Conservation (phyloP, 2,329 filamentous ascomycete species). For the Eurotiales sp. region DNA sequence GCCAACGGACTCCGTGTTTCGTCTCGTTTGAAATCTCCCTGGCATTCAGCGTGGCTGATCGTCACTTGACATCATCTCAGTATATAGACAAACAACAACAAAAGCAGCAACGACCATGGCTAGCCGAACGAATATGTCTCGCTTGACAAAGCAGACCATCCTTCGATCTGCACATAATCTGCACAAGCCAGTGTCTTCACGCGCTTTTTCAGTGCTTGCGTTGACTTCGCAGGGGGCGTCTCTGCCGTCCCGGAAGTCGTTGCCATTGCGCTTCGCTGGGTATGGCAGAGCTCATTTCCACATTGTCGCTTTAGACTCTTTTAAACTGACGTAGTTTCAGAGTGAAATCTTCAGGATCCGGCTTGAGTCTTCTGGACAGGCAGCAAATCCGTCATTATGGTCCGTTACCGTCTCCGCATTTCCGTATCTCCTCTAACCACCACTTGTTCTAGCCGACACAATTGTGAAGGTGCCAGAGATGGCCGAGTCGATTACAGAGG, state of each 20-base stretch:
- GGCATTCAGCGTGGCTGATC: not conserved
- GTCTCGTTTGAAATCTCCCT: not conserved
- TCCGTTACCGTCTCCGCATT: conserved; percentile 16
- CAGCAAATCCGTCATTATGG: conserved; percentile 36
- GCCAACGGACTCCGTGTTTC: not conserved
- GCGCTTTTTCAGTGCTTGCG: conserved; percentile 25
- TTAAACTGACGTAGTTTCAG: conserved; percentile 1
- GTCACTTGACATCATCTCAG: conserved; percentile 4
- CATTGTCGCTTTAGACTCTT: too few relatives aligned
- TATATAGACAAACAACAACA: too few relatives aligned
- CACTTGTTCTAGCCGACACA: conserved; percentile 60
- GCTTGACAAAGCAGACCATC: conserved; percentile 31
- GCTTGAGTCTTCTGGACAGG: conserved; percentile 1
- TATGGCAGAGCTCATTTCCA: too few relatives aligned
- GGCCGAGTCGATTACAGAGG: conserved; percentile 98
- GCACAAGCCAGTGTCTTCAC: conserved; percentile 22
- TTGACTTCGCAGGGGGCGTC: conserved; percentile 13
- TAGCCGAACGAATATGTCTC: conserved; percentile 36
- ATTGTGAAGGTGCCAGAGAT: conserved; percentile 93
- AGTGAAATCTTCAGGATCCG: conserved; percentile 16
- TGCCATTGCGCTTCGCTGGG: conserved; percentile 11
- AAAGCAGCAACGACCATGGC: conserved; percentile 29
- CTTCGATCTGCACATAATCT: conserved; percentile 26
- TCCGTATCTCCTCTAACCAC: conserved; percentile 8
- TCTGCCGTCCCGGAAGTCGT: conserved; percentile 6